phyloP scores from a whole-genome alignment of 2,329 filamentous ascomycete species.

The Macroventuria anomochaeta region DNA sequence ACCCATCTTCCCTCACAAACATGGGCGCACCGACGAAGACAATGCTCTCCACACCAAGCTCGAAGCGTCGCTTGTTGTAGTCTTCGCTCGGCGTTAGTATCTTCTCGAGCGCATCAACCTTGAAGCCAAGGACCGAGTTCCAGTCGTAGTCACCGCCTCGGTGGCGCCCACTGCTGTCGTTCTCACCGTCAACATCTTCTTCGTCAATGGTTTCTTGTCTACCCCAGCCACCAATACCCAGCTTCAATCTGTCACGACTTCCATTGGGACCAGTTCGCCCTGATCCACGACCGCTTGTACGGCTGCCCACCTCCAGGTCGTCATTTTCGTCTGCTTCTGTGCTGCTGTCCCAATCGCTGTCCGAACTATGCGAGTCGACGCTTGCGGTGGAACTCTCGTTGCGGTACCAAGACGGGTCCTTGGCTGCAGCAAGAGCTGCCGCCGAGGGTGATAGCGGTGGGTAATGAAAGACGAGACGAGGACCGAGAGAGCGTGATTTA shows the following conservation, averaged over 20 bases:
- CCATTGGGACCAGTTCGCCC: slow-evolving; percentile 35
- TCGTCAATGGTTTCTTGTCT: slow-evolving; percentile 47
- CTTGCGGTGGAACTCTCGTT: slow-evolving; percentile 47
- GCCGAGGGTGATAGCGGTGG: slow-evolving; percentile 48
- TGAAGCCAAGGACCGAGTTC: slow-evolving; percentile 50
- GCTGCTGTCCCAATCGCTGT: slow-evolving; percentile 49
- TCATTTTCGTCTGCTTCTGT: slow-evolving; percentile 42
- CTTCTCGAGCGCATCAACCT: slow-evolving; percentile 49
- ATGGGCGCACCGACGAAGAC: slow-evolving; percentile 52
- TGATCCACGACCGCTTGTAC: slow-evolving; percentile 44
- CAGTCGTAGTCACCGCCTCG: slow-evolving; percentile 46
- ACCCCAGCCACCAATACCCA: slow-evolving; percentile 40
- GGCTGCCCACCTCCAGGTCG: slow-evolving; percentile 44
- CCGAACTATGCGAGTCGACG: slow-evolving; percentile 40
- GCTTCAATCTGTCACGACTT: slow-evolving; percentile 27
- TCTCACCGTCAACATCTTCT: slow-evolving; percentile 39
- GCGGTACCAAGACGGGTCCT: slow-evolving; percentile 47
- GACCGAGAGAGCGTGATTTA: slow-evolving; percentile 48
- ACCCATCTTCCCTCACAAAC: slow-evolving; percentile 50
- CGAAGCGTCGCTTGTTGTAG: slow-evolving; percentile 51
- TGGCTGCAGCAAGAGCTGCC: slow-evolving; percentile 42
- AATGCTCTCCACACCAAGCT: slow-evolving; percentile 49
- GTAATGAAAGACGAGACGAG: slow-evolving; percentile 52
- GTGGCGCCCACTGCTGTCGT: slow-evolving; percentile 19
- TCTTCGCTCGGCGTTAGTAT: slow-evolving; percentile 47